phyloP scores from a whole-genome alignment of 129 eudicot species.

The Chrysanthemum makinoi region DNA sequence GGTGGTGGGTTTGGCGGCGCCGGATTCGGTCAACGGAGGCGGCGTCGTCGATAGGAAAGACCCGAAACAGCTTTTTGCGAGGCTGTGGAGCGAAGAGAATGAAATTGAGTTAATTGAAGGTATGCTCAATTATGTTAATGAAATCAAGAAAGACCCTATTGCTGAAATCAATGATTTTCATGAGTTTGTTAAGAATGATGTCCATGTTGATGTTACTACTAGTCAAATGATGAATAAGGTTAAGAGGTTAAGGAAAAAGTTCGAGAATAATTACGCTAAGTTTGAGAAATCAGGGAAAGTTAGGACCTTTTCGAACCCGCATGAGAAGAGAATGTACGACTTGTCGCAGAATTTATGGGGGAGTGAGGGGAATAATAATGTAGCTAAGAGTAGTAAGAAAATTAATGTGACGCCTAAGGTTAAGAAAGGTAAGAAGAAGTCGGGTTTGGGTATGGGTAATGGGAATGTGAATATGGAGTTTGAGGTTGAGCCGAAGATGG shows the following conservation, averaged over 20 bases:
- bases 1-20: slow-evolving; percentile 30
- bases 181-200: slow-evolving; percentile 55
- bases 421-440: slow-evolving; percentile 16
- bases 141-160: slow-evolving; percentile 49
- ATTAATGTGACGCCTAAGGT: slow-evolving; percentile 29
- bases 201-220: slow-evolving; percentile 58
- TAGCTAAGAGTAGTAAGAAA: slow-evolving; percentile 15
- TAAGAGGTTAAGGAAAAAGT: slow-evolving; percentile 56
- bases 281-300: slow-evolving; percentile 36
- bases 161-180: slow-evolving; percentile 48
- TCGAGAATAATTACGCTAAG: slow-evolving; percentile 27
- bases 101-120: slow-evolving; percentile 68
- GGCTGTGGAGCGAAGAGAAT: slow-evolving; percentile 79
- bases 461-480: slow-evolving; percentile 11
- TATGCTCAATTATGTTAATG: slow-evolving; percentile 41
- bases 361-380: background rate
- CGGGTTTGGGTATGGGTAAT: slow-evolving; percentile 2
- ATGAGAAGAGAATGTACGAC: slow-evolving; percentile 49
- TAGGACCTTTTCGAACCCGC: slow-evolving; percentile 45
- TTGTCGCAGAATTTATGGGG: slow-evolving; percentile 70
- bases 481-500: slow-evolving; percentile 23
- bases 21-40: slow-evolving; percentile 25
- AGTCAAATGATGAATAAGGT: slow-evolving; percentile 49
- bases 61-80: slow-evolving; percentile 46
- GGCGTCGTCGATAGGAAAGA: slow-evolving; percentile 15